phyloP scores from a whole-genome alignment of 2,329 filamentous ascomycete species.

The Monosporascus sp. region DNA sequence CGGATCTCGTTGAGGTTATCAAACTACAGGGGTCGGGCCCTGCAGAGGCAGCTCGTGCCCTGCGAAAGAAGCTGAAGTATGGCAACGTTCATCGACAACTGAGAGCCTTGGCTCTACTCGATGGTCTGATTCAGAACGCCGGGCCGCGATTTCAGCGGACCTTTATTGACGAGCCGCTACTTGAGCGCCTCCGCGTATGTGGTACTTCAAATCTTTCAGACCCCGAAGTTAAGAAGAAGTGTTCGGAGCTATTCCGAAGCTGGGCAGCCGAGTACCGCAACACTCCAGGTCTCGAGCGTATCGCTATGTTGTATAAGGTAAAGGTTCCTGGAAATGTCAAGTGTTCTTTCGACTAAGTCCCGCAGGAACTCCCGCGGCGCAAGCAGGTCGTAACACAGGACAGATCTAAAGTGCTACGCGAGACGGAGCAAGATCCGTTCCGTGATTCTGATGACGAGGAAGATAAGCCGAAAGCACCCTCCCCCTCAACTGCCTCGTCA shows the following conservation, averaged over 20 bases:
- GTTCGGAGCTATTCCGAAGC: constrained; percentile 75
- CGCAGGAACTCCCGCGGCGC: constrained; percentile 54
- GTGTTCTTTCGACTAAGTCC: constrained; percentile 6
- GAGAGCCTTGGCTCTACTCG: constrained; percentile 79
- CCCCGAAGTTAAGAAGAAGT: constrained; percentile 80
- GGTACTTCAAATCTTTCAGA: constrained; percentile 82
- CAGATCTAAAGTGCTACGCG: constrained; percentile 75
- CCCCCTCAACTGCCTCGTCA: constrained; percentile 22
- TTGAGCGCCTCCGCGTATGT: constrained; percentile 85
- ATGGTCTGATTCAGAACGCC: constrained; percentile 92
- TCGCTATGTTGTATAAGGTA: constrained; percentile 71
- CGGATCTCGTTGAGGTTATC: constrained; percentile 91
- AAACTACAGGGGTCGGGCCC: constrained; percentile 83
- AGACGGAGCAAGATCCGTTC: constrained; percentile 68
- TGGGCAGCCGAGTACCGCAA: constrained; percentile 82
- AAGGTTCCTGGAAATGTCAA: constrained; percentile 2
- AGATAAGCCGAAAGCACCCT: constrained; percentile 29
- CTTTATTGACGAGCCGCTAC: constrained; percentile 84
- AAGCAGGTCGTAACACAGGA: constrained; percentile 72
- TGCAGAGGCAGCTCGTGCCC: constrained; percentile 80
- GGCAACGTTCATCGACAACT: constrained; percentile 91
- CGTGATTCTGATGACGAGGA: constrained; percentile 59
- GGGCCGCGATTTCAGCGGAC: constrained; percentile 78
- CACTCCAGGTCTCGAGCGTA: constrained; percentile 71
- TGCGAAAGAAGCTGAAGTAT: constrained; percentile 98